phyloP scores from a whole-genome alignment of 2,329 filamentous ascomycete genomes.

The Colletotrichum plurivorum region DNA sequence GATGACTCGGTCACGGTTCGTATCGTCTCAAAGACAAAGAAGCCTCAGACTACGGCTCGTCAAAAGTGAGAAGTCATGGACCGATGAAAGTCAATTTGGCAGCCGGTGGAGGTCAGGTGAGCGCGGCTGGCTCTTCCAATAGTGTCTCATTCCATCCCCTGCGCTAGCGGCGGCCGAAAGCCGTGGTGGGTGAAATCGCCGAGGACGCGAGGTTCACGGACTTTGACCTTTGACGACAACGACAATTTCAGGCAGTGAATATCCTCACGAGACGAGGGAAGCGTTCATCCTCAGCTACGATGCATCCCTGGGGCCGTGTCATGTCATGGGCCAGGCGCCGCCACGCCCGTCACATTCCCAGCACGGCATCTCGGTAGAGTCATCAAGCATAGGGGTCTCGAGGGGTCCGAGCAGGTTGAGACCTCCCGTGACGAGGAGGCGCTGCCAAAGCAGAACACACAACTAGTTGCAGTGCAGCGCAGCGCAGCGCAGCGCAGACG shows the following conservation, averaged over 20 bases:
- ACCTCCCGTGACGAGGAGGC: conserved; percentile 33
- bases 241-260: neutral
- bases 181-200: conserved; percentile 16
- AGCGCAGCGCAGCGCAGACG: too few relatives aligned
- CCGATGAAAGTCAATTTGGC: conserved; percentile 16
- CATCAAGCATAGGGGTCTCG: conserved; percentile 13
- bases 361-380: conserved; percentile 2
- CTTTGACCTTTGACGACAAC: neutral
- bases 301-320: conserved; percentile 23
- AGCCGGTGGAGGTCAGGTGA: conserved; percentile 21
- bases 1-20: conserved; percentile 18
- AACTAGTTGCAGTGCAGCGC: neutral
- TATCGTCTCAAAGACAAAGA: conserved; percentile 9
- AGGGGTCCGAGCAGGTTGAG: conserved; percentile 24
- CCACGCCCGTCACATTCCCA: conserved; percentile 16
- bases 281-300: neutral
- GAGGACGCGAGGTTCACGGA: conserved; percentile 21
- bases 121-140: conserved; percentile 30
- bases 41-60: conserved; percentile 17
- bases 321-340: conserved; percentile 29
- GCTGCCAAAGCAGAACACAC: conserved; percentile 18
- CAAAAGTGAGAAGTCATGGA: conserved; percentile 12
- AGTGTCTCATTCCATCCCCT: conserved; percentile 23
- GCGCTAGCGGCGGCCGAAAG: conserved; percentile 11
- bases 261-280: conserved; percentile 7